Evolutionary conservation across 1,284 basidiomycete genomes (phyloP), one percentile per base, ranked within the genome.

Genomic region (Melampsora abietis-canadensis): DNA sequence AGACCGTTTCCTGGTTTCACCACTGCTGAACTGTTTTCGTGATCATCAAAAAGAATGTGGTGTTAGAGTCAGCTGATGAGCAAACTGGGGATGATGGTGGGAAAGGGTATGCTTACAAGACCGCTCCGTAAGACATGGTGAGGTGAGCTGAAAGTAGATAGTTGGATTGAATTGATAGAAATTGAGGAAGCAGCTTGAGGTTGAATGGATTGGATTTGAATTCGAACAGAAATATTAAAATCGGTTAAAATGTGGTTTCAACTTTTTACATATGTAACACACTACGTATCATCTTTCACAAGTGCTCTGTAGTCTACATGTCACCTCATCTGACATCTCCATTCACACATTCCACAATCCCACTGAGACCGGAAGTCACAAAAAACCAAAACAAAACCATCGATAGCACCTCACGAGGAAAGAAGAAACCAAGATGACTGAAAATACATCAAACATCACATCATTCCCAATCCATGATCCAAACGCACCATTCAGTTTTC

Each of bases 401-500:
- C 34, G 3, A 37, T 54, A 24, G 4, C 48, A 19, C 48, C 14
- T 12, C 2, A 40, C 10, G 12, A 40, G 14, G 14, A 14, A 40
- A 61, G 17, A n/a, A 30, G 14, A 8, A 30, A 19, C 0, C 60
- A 40, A 40, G 8, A 27, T 27, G 60, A 61, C 27, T 10, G 7
- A 27, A 6, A 61, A 61, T 15, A 10, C 19, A 2, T 7, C 5
- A 19, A 5, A 8, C 60, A 37, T 30, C 60, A 24, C 17, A 1
- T 30, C 14, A 19, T 70, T 70, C 31, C 68, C 68, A 4, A 19
- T 40, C 19, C 77, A 78, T 51, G 77, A 78, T 68, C 89, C 91
- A 78, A 86, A 88, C 70, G 84, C 87, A 31, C 85, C 86, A 40
- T 94, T 97, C 84, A 88, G 90, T 84, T 97, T 97, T 82, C 86